A percentile compares a stretch with the other conserved stretches of the same genome.
These are phyloP conservation scores for Nasturtium officinale DNA, from an alignment of 345 rosid genomes.

Conservation along the genomic window DNA sequence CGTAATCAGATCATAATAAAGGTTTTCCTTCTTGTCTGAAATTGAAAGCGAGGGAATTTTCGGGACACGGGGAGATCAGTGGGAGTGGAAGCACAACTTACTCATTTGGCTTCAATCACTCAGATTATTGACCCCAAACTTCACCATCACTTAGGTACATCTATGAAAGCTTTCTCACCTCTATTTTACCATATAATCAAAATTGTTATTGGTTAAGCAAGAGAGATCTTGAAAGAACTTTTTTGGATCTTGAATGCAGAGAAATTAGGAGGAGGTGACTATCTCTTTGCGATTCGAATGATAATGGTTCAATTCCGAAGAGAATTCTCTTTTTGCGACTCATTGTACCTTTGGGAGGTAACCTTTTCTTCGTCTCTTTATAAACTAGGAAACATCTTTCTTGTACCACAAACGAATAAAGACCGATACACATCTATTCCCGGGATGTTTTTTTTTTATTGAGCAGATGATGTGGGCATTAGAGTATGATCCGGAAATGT, in stretches of 20 bases:
- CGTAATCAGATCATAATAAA: not conserved
- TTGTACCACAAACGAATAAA: not conserved
- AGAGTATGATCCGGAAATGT: slow-evolving; percentile 89
- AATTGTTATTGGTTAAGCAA: not conserved
- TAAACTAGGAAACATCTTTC: not conserved
- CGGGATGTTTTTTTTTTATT: slow-evolving; percentile 11
- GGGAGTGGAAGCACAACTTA: slow-evolving; percentile 92
- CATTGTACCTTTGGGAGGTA: slow-evolving; percentile 99
- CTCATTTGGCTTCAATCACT: slow-evolving; percentile 85
- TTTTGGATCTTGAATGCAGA: slow-evolving; percentile 56
- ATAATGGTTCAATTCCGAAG: slow-evolving; percentile 95
- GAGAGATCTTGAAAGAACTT: not conserved
- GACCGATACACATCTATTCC: not conserved
- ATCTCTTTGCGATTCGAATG: slow-evolving; percentile 95
- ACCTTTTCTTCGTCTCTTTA: slow-evolving; percentile 16
- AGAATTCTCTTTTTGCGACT: slow-evolving; percentile 94
- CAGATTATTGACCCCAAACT: slow-evolving; percentile 96
- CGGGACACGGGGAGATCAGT: slow-evolving; percentile 85
- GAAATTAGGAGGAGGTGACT: slow-evolving; percentile 93
- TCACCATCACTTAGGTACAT: slow-evolving; percentile 90
- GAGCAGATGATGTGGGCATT: slow-evolving; percentile 99
- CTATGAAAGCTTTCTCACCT: slow-evolving; percentile 19
- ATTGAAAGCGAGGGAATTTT: slow-evolving; percentile 82
- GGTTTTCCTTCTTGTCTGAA: not conserved
- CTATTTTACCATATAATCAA: not conserved